Evolutionary conservation across 257 asterid species (phyloP).

Genomic region (Solanum clarkiae): DNA sequence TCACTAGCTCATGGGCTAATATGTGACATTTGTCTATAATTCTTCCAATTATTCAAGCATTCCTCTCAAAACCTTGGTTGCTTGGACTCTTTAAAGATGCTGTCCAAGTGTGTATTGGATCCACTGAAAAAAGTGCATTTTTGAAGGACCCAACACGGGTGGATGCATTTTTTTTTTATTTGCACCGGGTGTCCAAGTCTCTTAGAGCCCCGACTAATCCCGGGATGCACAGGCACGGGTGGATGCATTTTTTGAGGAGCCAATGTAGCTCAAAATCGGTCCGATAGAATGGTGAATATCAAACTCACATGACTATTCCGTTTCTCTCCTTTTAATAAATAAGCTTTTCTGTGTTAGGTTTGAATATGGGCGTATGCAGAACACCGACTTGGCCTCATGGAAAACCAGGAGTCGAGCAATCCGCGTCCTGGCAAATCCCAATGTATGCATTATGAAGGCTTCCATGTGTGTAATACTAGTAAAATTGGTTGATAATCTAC

Average conservation of each 20-base stretch:
- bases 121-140: background rate
- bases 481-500: conserved; percentile 19
- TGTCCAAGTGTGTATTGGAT: background rate
- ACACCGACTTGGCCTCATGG: conserved; percentile 15
- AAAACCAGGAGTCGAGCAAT: conserved; percentile 33
- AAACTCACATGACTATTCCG: background rate
- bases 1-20: background rate
- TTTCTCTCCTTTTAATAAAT: background rate
- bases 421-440: conserved; percentile 60
- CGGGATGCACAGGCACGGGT: too few species aligned
- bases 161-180: background rate
- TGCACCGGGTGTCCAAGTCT: too few species aligned
- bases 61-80: background rate
- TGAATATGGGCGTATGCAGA: conserved; percentile 20
- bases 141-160: background rate
- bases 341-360: conserved; percentile 13
- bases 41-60: background rate
- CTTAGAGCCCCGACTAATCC: too few species aligned
- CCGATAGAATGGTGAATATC: background rate
- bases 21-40: background rate
- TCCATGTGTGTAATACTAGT: conserved; percentile 11
- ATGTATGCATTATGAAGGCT: conserved; percentile 60
- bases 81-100: background rate
- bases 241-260: background rate
- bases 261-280: background rate